Evolutionary conservation across 257 asterid genomes (phyloP).

Genomic region (Cordia subcordata): DNA sequence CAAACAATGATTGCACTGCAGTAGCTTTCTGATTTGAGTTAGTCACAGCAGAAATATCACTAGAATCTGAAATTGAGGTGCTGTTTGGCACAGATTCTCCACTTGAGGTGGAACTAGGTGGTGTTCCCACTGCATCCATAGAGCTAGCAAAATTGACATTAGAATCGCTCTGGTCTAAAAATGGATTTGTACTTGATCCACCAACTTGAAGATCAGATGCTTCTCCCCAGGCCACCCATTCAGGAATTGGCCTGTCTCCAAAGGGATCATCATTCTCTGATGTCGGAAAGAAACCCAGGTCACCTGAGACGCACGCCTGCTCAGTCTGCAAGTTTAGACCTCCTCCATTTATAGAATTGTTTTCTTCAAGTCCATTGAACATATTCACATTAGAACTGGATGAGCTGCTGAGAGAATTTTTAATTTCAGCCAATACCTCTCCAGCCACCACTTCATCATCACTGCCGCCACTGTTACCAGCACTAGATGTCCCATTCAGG

Average conservation of each 20-base stretch:
- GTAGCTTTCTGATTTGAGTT: constrained; percentile 32
- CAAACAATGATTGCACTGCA: constrained; percentile 75
- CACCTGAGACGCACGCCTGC: constrained; percentile 35
- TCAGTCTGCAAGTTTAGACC: constrained; percentile 20
- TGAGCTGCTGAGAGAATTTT: constrained; percentile 34
- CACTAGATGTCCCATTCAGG: constrained; percentile 47
- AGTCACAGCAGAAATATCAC: constrained; percentile 30
- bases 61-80: constrained; percentile 27
- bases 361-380: constrained; percentile 20
- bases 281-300: constrained; percentile 51
- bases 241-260: constrained; percentile 82
- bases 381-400: constrained; percentile 24
- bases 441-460: constrained; percentile 96
- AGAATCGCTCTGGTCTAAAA: constrained; percentile 36
- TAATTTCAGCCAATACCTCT: constrained; percentile 53
- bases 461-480: constrained; percentile 57
- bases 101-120: constrained; percentile 32
- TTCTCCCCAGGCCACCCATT: constrained; percentile 94
- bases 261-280: constrained; percentile 66
- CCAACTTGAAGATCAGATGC: constrained; percentile 53
- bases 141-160: constrained; percentile 18
- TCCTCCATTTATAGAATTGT: constrained; percentile 23
- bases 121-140: constrained; percentile 21
- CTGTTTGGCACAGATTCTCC: constrained; percentile 45
- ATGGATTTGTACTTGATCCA: constrained; percentile 67